Percentiles rank a stretch among this genome's conserved stretches.
phyloP scores from a whole-genome alignment of 1,139 yeast species.

The Pneumocystis oryctolagi region DNA sequence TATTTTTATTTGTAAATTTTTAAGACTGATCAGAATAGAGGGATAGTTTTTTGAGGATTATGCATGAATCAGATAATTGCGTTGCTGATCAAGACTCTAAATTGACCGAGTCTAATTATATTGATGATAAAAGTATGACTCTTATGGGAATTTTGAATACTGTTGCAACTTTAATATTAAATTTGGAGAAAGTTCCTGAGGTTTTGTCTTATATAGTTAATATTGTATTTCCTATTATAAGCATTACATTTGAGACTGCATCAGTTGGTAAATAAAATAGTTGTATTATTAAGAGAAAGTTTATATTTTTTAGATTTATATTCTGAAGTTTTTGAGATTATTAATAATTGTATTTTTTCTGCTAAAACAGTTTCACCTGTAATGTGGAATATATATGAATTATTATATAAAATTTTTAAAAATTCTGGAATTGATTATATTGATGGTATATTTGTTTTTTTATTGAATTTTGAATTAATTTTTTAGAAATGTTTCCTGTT shows the following conservation, averaged over 20 bases:
- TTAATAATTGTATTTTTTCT: slow-evolving; percentile 73
- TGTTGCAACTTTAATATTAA: slow-evolving; percentile 68
- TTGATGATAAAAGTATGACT: slow-evolving; percentile 69
- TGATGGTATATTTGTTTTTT: slow-evolving; percentile 31
- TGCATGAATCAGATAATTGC: slow-evolving; percentile 37
- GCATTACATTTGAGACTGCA: slow-evolving; percentile 45
- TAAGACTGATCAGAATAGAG: slow-evolving; percentile 22
- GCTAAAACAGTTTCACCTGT: slow-evolving; percentile 54
- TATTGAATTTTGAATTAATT: not conserved
- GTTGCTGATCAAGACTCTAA: slow-evolving; percentile 26
- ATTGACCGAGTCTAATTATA: slow-evolving; percentile 27
- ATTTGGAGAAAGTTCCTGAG: slow-evolving; percentile 68
- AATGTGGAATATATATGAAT: slow-evolving; percentile 60
- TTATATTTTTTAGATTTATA: slow-evolving; percentile 22
- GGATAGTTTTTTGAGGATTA: slow-evolving; percentile 63
- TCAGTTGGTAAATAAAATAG: not conserved
- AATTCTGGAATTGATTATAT: slow-evolving; percentile 43
- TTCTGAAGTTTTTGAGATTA: slow-evolving; percentile 67
- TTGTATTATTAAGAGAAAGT: not conserved
- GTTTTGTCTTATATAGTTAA: slow-evolving; percentile 55
- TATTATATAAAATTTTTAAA: slow-evolving; percentile 39
- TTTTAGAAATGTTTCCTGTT: slow-evolving; percentile 42
- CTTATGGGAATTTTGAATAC: slow-evolving; percentile 80
- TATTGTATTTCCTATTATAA: slow-evolving; percentile 58
- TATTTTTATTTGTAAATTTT: not conserved